Evolutionary conservation across 306 rosid genomes (phyloP).

Genomic region (Hylodesmum podocarpum): DNA sequence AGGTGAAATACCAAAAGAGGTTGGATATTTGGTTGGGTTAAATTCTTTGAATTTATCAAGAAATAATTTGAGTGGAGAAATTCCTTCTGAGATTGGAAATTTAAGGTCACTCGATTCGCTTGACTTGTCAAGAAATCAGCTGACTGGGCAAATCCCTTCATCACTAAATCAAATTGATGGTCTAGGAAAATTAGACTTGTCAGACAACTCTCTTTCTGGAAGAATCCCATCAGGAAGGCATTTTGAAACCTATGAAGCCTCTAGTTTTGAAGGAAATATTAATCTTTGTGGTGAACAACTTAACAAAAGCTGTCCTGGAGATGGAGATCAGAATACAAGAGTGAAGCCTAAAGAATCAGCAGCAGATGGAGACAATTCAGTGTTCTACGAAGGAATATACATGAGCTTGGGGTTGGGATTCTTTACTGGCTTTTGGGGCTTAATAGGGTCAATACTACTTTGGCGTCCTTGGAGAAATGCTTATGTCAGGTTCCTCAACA

Average conservation of each 20-base stretch:
- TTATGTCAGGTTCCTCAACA: neutral
- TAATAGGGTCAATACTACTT: neutral
- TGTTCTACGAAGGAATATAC: slow-evolving; percentile 2
- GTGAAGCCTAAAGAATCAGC: neutral
- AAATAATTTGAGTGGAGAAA: slow-evolving; percentile 2
- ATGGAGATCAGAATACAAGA: neutral
- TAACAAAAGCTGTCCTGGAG: neutral
- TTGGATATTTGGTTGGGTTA: neutral
- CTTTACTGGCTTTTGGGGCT: slow-evolving; percentile 2
- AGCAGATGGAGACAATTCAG: neutral
- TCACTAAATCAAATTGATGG: neutral
- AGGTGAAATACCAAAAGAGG: neutral
- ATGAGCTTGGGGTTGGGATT: slow-evolving; percentile 12
- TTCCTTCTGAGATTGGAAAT: neutral
- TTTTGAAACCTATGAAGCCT: neutral
- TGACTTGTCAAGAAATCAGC: neutral
- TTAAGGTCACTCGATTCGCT: neutral
- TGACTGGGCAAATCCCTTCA: neutral
- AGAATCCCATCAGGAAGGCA: neutral
- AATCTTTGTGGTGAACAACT: slow-evolving; percentile 12
- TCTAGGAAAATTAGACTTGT: neutral
- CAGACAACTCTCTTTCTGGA: neutral
- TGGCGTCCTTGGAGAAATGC: slow-evolving; percentile 4
- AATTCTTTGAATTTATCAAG: neutral
- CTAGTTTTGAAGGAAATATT: slow-evolving; percentile 4